Evolutionary conservation across 2,329 filamentous ascomycete genomes (phyloP).

Genomic region (Trichoderma gracile): DNA sequence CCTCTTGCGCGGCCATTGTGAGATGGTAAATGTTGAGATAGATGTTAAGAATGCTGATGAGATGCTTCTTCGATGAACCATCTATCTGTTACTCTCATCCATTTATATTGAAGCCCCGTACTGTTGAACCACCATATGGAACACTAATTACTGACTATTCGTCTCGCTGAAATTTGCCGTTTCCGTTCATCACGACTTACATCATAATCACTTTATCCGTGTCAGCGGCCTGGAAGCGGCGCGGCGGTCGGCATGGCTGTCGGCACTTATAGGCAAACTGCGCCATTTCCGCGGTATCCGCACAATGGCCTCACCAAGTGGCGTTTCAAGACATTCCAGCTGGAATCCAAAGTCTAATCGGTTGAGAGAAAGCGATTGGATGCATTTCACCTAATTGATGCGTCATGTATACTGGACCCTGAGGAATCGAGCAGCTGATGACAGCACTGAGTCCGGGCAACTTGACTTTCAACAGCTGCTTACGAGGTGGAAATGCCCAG

Average conservation of each 20-base stretch:
- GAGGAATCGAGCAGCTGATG: background rate
- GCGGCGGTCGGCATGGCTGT: conserved; percentile 2
- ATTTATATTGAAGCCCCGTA: background rate
- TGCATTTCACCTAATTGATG: background rate
- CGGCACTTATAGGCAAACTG: conserved; percentile 2
- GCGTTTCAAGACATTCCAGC: background rate
- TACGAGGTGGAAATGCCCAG: background rate
- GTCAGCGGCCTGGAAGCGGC: conserved; percentile 7
- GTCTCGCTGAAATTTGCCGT: background rate
- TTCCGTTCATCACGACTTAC: conserved; percentile 1
- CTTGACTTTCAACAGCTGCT: background rate
- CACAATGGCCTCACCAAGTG: background rate
- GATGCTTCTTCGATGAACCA: background rate
- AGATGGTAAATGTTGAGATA: background rate
- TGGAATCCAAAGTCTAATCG: background rate
- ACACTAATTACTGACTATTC: background rate
- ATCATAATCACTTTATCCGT: conserved; percentile 8
- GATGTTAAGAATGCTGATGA: background rate
- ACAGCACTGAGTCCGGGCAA: background rate
- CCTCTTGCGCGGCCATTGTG: conserved; percentile 26
- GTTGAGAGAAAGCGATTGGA: background rate
- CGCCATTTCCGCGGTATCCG: conserved; percentile 24
- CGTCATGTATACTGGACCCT: background rate
- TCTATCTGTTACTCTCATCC: background rate
- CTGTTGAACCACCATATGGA: too few species aligned